Percentiles rank a stretch among this genome's conserved stretches.
Evolutionary conservation across 352 stramenopile species (phyloP).

Genomic region (Thalassiosira hispida): DNA sequence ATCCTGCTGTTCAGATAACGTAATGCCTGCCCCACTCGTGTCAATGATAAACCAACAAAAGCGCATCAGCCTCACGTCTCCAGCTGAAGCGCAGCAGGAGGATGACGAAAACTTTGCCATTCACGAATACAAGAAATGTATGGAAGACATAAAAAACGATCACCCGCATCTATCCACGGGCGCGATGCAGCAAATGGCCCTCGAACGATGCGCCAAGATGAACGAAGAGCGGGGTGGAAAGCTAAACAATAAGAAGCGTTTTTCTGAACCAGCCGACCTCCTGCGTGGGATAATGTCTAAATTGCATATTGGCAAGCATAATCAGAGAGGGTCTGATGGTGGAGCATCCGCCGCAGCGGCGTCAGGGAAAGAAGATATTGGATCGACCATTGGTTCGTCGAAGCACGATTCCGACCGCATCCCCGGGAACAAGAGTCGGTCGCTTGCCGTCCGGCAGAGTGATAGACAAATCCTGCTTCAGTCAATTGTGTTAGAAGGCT

Average conservation of each 20-base stretch:
- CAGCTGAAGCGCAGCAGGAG: too few species aligned
- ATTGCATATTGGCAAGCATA: slow-evolving; percentile 5
- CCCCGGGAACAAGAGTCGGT: not conserved
- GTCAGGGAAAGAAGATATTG: not conserved
- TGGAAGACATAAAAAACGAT: slow-evolving; percentile 31
- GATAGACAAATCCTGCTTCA: not conserved
- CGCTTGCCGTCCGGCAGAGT: not conserved
- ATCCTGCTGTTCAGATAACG: too few species aligned
- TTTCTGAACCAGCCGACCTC: not conserved
- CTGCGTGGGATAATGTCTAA: slow-evolving; percentile 3
- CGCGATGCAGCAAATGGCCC: slow-evolving; percentile 26
- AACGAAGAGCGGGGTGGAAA: not conserved
- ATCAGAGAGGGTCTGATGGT: not conserved
- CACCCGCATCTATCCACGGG: slow-evolving; percentile 18
- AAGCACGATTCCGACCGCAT: not conserved
- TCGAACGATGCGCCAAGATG: slow-evolving; percentile 21
- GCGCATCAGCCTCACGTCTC: not conserved
- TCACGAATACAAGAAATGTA: slow-evolving; percentile 16
- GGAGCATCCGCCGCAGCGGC: not conserved
- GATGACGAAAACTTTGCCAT: not conserved
- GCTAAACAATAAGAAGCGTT: not conserved
- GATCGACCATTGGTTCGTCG: not conserved
- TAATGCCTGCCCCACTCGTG: not conserved
- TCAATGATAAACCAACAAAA: not conserved
- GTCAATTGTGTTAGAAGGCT: not conserved